Evolutionary conservation across 257 asterid genomes (phyloP).

Genomic region (Nicotiana knightiana): DNA sequence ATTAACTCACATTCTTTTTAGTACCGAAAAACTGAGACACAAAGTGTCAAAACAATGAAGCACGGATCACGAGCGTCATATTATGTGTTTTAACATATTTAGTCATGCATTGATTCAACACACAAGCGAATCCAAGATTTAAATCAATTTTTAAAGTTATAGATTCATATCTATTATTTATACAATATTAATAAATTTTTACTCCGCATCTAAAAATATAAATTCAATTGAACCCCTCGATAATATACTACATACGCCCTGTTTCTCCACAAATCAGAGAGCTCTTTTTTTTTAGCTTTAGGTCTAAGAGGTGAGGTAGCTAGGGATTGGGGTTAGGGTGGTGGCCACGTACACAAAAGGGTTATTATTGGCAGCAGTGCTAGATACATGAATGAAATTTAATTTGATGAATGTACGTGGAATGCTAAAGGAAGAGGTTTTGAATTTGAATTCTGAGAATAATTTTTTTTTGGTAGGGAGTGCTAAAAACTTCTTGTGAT

Average conservation of each 20-base stretch:
- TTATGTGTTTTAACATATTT: not conserved
- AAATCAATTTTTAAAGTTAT: no score
- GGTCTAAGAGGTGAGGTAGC: not conserved
- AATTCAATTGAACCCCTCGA: no score
- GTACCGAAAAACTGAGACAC: not conserved
- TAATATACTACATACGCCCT: not conserved
- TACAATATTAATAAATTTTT: no score
- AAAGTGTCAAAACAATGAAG: not conserved
- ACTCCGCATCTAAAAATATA: no score
- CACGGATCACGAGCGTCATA: not conserved
- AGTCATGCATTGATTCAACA: not conserved
- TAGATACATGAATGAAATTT: not conserved
- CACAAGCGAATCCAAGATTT: no score
- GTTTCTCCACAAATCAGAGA: not conserved
- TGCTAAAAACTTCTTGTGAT: no score
- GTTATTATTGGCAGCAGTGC: not conserved
- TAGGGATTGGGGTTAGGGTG: not conserved
- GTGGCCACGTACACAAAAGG: not conserved
- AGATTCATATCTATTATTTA: no score
- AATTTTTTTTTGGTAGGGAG: no score
- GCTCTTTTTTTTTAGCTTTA: not conserved
- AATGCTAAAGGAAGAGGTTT: not conserved
- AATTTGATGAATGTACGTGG: not conserved
- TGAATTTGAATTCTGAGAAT: fast-evolving
- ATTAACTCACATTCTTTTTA: not conserved